These are phyloP conservation scores for Phytophthora brassicae DNA, from an alignment of 352 stramenopile species.

Conservation along the genomic window DNA sequence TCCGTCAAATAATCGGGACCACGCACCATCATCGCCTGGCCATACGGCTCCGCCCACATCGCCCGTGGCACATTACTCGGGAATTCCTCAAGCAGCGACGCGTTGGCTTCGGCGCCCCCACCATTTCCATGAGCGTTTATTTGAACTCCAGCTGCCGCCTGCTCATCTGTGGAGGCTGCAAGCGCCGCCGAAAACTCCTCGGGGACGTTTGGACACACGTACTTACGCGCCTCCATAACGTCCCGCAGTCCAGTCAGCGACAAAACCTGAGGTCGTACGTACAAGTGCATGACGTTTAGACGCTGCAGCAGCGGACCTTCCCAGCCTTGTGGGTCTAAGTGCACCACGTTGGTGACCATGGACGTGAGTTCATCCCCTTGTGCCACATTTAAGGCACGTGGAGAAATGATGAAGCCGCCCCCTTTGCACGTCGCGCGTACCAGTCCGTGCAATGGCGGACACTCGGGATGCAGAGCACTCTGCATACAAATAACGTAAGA, in stretches of 20 bases:
- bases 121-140: slow-evolving; percentile 9
- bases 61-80: slow-evolving; percentile 57
- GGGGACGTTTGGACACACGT: slow-evolving; percentile 66
- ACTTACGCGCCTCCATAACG: slow-evolving; percentile 78
- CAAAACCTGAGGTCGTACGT: slow-evolving; percentile 61
- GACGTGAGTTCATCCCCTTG: slow-evolving; percentile 55
- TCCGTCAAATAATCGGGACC: slow-evolving; percentile 71
- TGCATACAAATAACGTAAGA: slow-evolving; percentile 81
- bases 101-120: slow-evolving; percentile 20
- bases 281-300: slow-evolving; percentile 55
- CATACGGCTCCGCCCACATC: slow-evolving; percentile 73
- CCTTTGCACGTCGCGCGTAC: slow-evolving; percentile 67
- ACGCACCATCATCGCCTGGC: slow-evolving; percentile 67
- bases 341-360: slow-evolving; percentile 72
- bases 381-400: slow-evolving; percentile 31
- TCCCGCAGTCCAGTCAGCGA: slow-evolving; percentile 60
- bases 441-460: slow-evolving; percentile 56
- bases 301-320: slow-evolving; percentile 65
- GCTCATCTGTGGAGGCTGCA: slow-evolving; percentile 37
- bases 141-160: slow-evolving; percentile 14
- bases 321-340: slow-evolving; percentile 69
- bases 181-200: slow-evolving; percentile 58
- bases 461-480: slow-evolving; percentile 75
- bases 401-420: slow-evolving; percentile 64
- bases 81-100: slow-evolving; percentile 44